A percentile compares a stretch with the other conserved stretches of the same genome.
Evolutionary conservation across 169 alveolate genomes (phyloP).

Genomic region (Cryptosporidium parvum): DNA sequence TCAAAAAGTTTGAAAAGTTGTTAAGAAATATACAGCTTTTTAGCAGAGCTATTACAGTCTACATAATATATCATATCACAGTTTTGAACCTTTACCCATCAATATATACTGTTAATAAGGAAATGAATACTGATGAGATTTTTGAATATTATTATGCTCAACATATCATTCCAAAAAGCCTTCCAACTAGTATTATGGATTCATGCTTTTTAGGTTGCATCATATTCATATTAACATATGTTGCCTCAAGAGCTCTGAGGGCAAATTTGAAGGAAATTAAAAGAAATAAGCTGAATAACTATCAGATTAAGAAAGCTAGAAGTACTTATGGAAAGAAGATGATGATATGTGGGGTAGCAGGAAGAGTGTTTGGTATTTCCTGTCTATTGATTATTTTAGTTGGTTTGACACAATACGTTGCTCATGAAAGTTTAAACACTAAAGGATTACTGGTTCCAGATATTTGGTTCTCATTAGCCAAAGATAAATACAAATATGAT

Average conservation of each 20-base stretch:
- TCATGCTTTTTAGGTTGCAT: constrained; percentile 69
- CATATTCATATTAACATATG: constrained; percentile 19
- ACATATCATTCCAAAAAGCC: constrained; percentile 58
- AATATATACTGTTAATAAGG: constrained; percentile 67
- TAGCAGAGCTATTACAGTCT: constrained; percentile 56
- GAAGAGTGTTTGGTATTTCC: constrained; percentile 52
- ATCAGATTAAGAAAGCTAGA: neutral
- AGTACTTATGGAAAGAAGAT: neutral
- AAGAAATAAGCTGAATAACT: neutral
- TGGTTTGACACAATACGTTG: constrained; percentile 68
- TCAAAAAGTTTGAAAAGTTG: constrained; percentile 14
- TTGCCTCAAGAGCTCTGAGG: constrained; percentile 13
- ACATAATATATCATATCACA: constrained; percentile 68
- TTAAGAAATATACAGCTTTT: constrained; percentile 41
- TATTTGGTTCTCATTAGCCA: constrained; percentile 71
- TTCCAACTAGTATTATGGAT: constrained; percentile 68
- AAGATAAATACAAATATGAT: constrained; percentile 68
- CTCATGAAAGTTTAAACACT: constrained; percentile 68
- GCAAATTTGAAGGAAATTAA: neutral
- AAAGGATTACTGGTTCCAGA: constrained; percentile 74
- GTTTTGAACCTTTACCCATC: constrained; percentile 59
- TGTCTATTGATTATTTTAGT: constrained; percentile 34
- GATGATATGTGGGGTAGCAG: constrained; percentile 27
- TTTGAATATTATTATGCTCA: constrained; percentile 61
- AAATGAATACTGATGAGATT: constrained; percentile 50